Evolutionary conservation across 331 rosid genomes (phyloP).

Genomic region (Phaseolus coccineus): DNA sequence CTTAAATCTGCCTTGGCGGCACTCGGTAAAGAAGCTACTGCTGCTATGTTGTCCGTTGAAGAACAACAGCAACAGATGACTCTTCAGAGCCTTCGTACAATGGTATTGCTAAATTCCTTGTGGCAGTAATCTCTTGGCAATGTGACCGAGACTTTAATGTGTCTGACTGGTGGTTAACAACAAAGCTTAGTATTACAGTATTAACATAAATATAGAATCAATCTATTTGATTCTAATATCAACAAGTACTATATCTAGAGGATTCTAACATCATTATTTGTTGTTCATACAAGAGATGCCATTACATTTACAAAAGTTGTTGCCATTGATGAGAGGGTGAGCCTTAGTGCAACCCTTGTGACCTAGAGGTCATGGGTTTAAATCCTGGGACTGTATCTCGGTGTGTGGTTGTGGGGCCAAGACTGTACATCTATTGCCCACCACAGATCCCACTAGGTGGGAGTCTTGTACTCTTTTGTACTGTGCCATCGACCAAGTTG

Average conservation of each 20-base stretch:
- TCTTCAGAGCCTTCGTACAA: slow-evolving; percentile 70
- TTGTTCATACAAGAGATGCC: slow-evolving; percentile 13
- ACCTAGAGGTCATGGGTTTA: background rate
- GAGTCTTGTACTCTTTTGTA: background rate
- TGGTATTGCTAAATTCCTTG: slow-evolving; percentile 62
- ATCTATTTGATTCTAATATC: no score
- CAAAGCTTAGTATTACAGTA: background rate
- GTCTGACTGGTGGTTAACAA: slow-evolving; percentile 20
- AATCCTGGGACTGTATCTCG: background rate
- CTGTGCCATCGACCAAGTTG: background rate
- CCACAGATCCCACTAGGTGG: slow-evolving; percentile 1
- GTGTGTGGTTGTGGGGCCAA: background rate
- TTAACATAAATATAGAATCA: no score
- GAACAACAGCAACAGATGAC: slow-evolving; percentile 86
- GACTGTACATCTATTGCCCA: background rate
- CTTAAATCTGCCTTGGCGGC: slow-evolving; percentile 84
- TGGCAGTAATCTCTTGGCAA: slow-evolving; percentile 21
- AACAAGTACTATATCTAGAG: no score
- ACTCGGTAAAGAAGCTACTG: slow-evolving; percentile 87
- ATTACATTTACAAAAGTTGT: slow-evolving; percentile 12
- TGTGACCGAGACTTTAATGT: background rate
- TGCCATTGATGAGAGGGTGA: background rate
- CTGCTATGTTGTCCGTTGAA: slow-evolving; percentile 93
- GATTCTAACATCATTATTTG: slow-evolving; percentile 1
- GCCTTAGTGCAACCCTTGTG: background rate